Evolutionary conservation across 495 filamentous ascomycete species (phyloP), one percentile per base, ranked within the genome.

Genomic region (Aspergillus homomorphus): DNA sequence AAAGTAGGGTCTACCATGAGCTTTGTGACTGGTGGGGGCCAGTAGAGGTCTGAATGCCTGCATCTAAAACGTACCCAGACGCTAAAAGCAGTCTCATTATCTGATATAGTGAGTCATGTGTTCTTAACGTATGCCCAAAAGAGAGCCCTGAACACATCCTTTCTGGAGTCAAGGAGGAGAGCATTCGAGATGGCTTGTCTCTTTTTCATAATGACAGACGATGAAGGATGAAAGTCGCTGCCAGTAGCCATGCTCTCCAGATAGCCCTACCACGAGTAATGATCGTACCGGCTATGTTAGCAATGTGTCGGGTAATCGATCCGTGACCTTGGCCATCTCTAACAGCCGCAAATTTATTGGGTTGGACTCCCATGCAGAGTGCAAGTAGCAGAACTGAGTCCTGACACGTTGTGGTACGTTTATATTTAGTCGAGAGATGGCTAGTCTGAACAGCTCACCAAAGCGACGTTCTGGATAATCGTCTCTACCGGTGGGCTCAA

Each of bases 281-380:
- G 45, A 57, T 61, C 6, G 62, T 60, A 3, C 60, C 57, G 16
- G 65, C 51, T 28, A 50, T 52, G 4, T 59, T 45, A 1, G 62
- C 60, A 53, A 68, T 65, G 22, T 57, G 24, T 9, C 58, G 41
- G 5, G 51, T n/a, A 12, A 57, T 59, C 3, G 49, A 28, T 16
- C 54, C 65, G 0, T 52, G 26, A 9, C 45, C 50, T 53, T 57
- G 53, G 38, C 19, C 33, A 15, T 54, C 26, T 28, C 56, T 43
- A 18, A 61, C 57, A 8, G 48, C 38, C 14, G 46, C 49, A 49
- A 68, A 68, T 7, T 59, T 50, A 1, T 46, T 62, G 1, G 65
- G 57, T 16, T 68, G 54, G 33, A 65, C 65, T 19, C 65, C 65
- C 57, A 65, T 59, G 12, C 62, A 58, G 22, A 65, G 16, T 18